Percentiles rank a stretch among this genome's conserved stretches.
Evolutionary conservation across 805 yeast species (phyloP).

Genomic region (Yarrowia sp.): DNA sequence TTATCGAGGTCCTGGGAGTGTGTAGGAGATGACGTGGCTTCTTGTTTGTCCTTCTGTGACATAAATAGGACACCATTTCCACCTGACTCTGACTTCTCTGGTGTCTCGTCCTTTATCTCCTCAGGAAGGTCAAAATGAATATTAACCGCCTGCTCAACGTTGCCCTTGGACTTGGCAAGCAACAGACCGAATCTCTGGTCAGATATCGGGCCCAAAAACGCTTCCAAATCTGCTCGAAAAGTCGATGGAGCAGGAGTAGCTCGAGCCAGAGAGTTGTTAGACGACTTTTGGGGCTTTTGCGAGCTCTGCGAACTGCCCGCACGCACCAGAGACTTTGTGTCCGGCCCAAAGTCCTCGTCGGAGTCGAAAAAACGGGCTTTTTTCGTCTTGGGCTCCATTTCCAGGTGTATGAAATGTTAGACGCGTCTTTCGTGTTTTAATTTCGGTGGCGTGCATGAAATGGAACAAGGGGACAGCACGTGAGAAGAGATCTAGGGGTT

Average conservation of each 20-base stretch:
- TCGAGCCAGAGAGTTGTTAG: background rate
- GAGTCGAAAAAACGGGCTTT: constrained; percentile 28
- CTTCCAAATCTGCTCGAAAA: constrained; percentile 32
- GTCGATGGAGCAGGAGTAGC: background rate
- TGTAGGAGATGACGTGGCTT: no score
- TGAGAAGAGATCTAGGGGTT: background rate
- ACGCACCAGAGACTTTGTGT: background rate
- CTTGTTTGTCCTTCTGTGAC: background rate
- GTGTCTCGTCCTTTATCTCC: background rate
- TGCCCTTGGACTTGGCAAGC: constrained; percentile 29
- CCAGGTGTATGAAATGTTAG: background rate
- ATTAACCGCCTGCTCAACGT: constrained; percentile 35
- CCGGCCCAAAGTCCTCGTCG: constrained; percentile 16
- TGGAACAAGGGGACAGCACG: background rate
- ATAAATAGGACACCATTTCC: background rate
- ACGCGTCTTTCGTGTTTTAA: constrained; percentile 18
- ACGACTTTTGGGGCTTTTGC: background rate
- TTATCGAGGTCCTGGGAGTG: no score
- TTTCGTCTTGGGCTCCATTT: constrained; percentile 23
- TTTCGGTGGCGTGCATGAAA: background rate
- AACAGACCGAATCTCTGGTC: constrained; percentile 29
- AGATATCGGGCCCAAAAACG: constrained; percentile 33
- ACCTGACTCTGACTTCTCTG: background rate
- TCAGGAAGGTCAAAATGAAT: constrained; percentile 31
- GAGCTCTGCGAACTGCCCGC: background rate